Percentiles rank a stretch among this genome's conserved stretches.
phyloP scores from a whole-genome alignment of 2,329 filamentous ascomycete species.

The Cytospora piceicola region DNA sequence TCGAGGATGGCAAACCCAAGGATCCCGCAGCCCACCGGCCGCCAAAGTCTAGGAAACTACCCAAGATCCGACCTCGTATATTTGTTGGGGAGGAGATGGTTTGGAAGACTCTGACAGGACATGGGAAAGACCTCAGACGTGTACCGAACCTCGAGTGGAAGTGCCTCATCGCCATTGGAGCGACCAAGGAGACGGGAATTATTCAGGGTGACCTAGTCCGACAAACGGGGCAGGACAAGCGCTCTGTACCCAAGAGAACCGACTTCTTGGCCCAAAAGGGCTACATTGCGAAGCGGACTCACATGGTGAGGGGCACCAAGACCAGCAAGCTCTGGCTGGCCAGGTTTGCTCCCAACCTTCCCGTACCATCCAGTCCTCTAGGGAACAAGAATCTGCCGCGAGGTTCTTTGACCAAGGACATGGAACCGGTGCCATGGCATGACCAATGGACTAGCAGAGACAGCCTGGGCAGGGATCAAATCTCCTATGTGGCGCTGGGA shows the following conservation, averaged over 20 bases:
- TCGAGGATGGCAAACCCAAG: not conserved
- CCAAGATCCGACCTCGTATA: constrained; percentile 41
- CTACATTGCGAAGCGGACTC: constrained; percentile 64
- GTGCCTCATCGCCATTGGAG: constrained; percentile 61
- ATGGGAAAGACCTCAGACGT: constrained; percentile 61
- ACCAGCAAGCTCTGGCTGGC: constrained; percentile 67
- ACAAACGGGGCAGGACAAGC: constrained; percentile 64
- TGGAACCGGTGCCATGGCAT: constrained; percentile 61
- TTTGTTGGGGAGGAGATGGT: constrained; percentile 59
- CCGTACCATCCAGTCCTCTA: constrained; percentile 27
- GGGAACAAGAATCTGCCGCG: constrained; percentile 40
- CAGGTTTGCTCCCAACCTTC: constrained; percentile 53
- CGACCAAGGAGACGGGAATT: constrained; percentile 57
- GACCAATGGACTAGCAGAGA: constrained; percentile 59
- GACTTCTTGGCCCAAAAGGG: constrained; percentile 63
- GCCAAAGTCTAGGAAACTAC: constrained; percentile 21
- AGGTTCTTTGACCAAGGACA: constrained; percentile 43
- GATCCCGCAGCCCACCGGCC: constrained; percentile 5
- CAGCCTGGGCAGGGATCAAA: constrained; percentile 33
- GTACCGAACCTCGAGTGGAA: constrained; percentile 64
- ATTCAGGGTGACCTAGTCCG: constrained; percentile 63
- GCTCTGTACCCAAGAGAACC: constrained; percentile 64
- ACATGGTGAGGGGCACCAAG: constrained; percentile 61
- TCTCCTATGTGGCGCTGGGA: constrained; percentile 61
- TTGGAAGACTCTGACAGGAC: constrained; percentile 64